Evolutionary conservation across 176 grass and related monocot genomes (phyloP), one percentile per base, ranked within the genome.

Genomic region (Avena eriantha): DNA sequence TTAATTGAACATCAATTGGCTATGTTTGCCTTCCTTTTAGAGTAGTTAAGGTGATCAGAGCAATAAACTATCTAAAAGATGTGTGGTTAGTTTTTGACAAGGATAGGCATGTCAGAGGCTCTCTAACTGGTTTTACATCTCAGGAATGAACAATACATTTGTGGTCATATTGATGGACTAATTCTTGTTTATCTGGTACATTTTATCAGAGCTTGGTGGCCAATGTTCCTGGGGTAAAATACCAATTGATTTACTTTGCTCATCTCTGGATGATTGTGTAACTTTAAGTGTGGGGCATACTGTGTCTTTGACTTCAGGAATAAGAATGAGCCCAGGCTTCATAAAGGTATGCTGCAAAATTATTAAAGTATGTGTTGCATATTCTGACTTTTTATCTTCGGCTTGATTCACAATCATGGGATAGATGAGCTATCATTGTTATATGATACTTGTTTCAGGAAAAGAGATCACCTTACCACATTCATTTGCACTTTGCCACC

Each of bases 211-310:
- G 82, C 61, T 91, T 87, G 90, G 91, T 91, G 97, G 97, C 53
- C 91, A 94, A 73, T 99, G 93, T 70, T 91, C 64, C 53, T 96
- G 92, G 88, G 97, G 97, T 75, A 92, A 93, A 88, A 96, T 99
- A 88, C 92, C 94, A 7, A 89, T 91, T 77, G 81, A 82, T 91
- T 90, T 92, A 81, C 92, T 96, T 84, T 90, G 83, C 87, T 98
- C 92, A 19, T 94, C 92, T 69, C 82, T 99, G 83, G 90, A 93
- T 59, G 88, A 90, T 86, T 96, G 90, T 45, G 92, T 93, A 51
- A 90, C 80, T 51, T 90, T 99, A 87, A 96, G 89, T 73, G 87
- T 96, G 89, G 97, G 94, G 23, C 89, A 93, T 82, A 87, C 78
- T 76, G 88, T 83, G 39, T 77, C 96, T 63, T 87, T 96, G 87